Evolutionary conservation across 768 basidiomycete genomes (phyloP).

Genomic region (Plicaturopsis crispa): DNA sequence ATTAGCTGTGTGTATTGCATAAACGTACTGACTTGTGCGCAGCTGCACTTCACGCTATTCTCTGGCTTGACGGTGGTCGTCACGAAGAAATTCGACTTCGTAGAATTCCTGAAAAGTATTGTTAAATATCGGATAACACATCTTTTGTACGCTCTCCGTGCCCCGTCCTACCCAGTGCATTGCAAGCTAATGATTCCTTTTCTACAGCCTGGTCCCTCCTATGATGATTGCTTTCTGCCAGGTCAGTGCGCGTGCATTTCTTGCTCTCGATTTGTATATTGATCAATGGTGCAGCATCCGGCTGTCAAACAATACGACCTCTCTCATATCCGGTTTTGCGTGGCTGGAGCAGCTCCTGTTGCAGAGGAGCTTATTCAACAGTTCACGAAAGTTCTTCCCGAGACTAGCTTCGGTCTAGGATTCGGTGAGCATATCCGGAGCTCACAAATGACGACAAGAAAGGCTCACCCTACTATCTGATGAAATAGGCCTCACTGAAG

Average conservation of each 20-base stretch:
- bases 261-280: too few relatives aligned
- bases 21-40: constrained; percentile 4
- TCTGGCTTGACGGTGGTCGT: constrained; percentile 52
- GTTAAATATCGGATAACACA: constrained; percentile 46
- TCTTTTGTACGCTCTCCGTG: constrained; percentile 33
- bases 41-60: constrained; percentile 50
- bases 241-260: too few relatives aligned
- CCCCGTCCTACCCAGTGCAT: constrained; percentile 1
- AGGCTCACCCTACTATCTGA: too few relatives aligned
- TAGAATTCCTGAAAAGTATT: constrained; percentile 47
- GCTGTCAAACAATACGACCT: constrained; percentile 41
- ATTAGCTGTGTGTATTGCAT: background rate
- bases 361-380: constrained; percentile 45
- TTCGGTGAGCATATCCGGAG: constrained; percentile 32
- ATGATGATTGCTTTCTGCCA: constrained; percentile 63
- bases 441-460: background rate
- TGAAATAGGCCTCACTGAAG: constrained; percentile 61
- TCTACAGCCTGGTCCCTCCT: constrained; percentile 51
- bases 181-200: background rate
- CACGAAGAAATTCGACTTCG: constrained; percentile 59
- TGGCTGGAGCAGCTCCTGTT: constrained; percentile 59
- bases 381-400: constrained; percentile 41
- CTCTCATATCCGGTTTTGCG: constrained; percentile 39
- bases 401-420: constrained; percentile 58
- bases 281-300: constrained; percentile 34